Percentiles rank a stretch among this genome's conserved stretches.
phyloP scores from a whole-genome alignment of 2,329 filamentous ascomycete species.

The Ophiognomonia clavigignenti-juglandacearum region DNA sequence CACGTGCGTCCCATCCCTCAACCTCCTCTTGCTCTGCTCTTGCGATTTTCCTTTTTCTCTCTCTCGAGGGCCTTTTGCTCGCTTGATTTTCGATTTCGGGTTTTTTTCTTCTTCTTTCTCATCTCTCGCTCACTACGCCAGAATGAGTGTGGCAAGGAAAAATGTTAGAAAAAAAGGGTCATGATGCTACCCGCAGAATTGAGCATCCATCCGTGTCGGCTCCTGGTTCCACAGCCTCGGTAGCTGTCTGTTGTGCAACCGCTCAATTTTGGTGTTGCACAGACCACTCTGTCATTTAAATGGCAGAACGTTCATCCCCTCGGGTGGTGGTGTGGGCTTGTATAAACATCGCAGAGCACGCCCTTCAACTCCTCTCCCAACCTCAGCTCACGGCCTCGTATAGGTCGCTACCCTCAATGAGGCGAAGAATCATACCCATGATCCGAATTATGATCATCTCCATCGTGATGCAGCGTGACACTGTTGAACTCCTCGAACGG shows the following conservation, averaged over 20 bases:
- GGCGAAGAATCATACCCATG: slow-evolving; percentile 21
- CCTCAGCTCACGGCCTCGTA: not conserved
- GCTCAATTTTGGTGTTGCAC: too few species aligned
- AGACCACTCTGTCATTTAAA: too few species aligned
- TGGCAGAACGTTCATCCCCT: too few species aligned
- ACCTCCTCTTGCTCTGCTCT: too few species aligned
- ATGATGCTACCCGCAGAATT: not conserved
- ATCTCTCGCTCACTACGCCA: not conserved
- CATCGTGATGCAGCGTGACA: slow-evolving; percentile 94
- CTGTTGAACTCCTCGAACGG: slow-evolving; percentile 99
- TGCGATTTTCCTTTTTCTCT: too few species aligned
- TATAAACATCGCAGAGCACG: too few species aligned
- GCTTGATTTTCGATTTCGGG: not conserved
- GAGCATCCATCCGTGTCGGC: not conserved
- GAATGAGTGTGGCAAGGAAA: slow-evolving; percentile 11
- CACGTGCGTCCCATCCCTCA: too few species aligned
- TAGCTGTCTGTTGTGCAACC: too few species aligned
- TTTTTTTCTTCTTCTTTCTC: not conserved
- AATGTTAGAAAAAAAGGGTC: not conserved
- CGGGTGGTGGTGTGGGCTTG: not conserved
- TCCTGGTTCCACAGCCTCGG: not conserved
- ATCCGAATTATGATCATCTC: slow-evolving; percentile 59
- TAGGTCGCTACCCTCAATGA: slow-evolving; percentile 1
- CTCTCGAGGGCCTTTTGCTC: too few species aligned
- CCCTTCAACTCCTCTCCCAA: not conserved